Conservation (phyloP, 2,329 filamentous ascomycete genomes). For the Paecilomyces dactylethromorphus region DNA sequence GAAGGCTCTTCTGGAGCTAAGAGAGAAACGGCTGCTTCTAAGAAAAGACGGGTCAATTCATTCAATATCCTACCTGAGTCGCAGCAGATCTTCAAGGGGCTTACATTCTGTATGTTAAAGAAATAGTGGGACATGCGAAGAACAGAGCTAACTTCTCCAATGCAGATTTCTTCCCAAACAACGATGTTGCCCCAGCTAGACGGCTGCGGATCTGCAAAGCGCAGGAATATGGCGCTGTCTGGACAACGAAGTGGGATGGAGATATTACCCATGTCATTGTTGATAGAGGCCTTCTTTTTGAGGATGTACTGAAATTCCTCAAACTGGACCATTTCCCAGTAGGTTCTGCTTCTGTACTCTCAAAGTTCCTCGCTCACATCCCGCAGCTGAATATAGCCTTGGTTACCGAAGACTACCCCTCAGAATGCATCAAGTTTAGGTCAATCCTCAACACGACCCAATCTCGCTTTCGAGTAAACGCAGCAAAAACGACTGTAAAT, state of each 20-base stretch:
- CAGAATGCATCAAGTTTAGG: conserved; percentile 60
- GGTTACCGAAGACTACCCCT: conserved; percentile 62
- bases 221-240: conserved; percentile 66
- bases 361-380: conserved; percentile 8
- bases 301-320: conserved; percentile 56
- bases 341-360: conserved; percentile 15
- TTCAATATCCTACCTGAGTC: conserved; percentile 45
- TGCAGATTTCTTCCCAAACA: conserved; percentile 69
- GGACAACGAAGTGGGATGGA: conserved; percentile 52
- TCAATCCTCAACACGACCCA: conserved; percentile 51
- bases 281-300: conserved; percentile 61
- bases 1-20: neutral
- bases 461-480: conserved; percentile 44
- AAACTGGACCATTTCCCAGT: conserved; percentile 44
- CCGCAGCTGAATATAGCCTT: conserved; percentile 36
- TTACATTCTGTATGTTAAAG: conserved; percentile 50
- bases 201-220: conserved; percentile 68
- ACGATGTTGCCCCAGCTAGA: conserved; percentile 62
- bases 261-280: conserved; percentile 72
- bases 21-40: neutral
- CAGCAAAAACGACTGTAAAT: conserved; percentile 10
- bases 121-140: neutral
- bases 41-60: conserved; percentile 23
- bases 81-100: conserved; percentile 52
- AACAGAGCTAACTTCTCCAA: conserved; percentile 3